These are phyloP conservation scores for Metschnikowia proteae DNA, from an alignment of 805 yeast genomes.

Conservation along the genomic window DNA sequence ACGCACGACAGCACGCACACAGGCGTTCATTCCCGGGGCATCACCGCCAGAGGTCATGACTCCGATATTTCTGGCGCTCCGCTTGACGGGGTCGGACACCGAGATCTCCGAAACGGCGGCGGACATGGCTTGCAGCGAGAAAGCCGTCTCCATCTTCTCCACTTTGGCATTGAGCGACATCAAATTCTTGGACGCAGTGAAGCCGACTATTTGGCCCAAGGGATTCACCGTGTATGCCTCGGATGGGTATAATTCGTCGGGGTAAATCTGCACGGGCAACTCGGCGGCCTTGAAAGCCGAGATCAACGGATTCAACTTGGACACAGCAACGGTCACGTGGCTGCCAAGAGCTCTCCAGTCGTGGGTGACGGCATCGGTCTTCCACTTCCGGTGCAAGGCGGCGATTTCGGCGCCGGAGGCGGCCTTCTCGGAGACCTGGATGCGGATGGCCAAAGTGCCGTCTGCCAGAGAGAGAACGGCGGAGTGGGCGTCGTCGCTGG, in stretches of 20 bases:
- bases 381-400: conserved; percentile 12
- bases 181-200: conserved; percentile 60
- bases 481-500: conserved; percentile 18
- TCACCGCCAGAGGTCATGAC: conserved; percentile 84
- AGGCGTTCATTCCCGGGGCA: conserved; percentile 79
- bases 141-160: conserved; percentile 21
- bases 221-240: conserved; percentile 79
- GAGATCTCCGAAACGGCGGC: conserved; percentile 11
- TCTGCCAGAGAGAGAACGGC: conserved; percentile 24
- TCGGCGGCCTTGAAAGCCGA: conserved; percentile 27
- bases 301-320: conserved; percentile 38
- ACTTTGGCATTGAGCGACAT: conserved; percentile 47
- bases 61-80: conserved; percentile 47
- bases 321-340: conserved; percentile 45
- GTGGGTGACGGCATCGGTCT: conserved; percentile 17
- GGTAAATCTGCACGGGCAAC: conserved; percentile 52
- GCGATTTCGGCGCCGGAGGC: conserved; percentile 20
- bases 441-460: conserved; percentile 20
- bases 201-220: conserved; percentile 76
- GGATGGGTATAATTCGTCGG: conserved; percentile 69
- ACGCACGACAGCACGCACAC: conserved; percentile 68
- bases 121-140: conserved; percentile 9
- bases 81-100: background rate
- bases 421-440: conserved; percentile 17
- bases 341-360: conserved; percentile 52